Conservation (phyloP, 2,329 filamentous ascomycete genomes). For the Capronia americana region DNA sequence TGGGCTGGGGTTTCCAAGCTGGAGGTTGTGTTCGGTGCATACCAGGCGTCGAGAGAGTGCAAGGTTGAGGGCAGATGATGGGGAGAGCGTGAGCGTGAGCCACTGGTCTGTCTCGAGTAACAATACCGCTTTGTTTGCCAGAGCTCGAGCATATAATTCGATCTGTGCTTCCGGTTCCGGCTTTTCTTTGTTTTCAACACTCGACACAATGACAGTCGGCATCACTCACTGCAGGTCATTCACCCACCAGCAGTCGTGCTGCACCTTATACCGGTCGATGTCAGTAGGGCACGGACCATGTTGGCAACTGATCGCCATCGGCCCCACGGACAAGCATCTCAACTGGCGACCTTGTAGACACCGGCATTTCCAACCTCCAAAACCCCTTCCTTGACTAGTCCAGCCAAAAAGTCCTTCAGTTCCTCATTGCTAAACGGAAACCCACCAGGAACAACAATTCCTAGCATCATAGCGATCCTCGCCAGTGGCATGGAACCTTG, state of each 20-base stretch:
- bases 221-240: not conserved
- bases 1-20: not conserved
- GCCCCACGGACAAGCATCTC: not conserved
- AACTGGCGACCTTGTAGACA: conserved; percentile 59
- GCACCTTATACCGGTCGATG: not conserved
- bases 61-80: not conserved
- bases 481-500: conserved; percentile 80
- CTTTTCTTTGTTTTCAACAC: not conserved
- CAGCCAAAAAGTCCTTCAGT: conserved; percentile 76
- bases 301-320: not conserved
- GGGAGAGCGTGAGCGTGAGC: not conserved
- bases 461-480: conserved; percentile 92
- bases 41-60: not conserved
- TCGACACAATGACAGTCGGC: not conserved
- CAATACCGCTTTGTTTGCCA: not conserved
- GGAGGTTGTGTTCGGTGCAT: not conserved
- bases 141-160: not conserved
- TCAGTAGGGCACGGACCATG: not conserved
- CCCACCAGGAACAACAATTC: conserved; percentile 84
- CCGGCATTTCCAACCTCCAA: conserved; percentile 71
- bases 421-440: conserved; percentile 92
- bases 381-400: conserved; percentile 75
- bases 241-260: not conserved
- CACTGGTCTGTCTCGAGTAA: not conserved
- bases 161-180: not conserved